A percentile compares a stretch with the other conserved stretches of the same genome.
Conservation (phyloP, 108 stramenopile genomes). For the Fistulifera pelliculosa region DNA sequence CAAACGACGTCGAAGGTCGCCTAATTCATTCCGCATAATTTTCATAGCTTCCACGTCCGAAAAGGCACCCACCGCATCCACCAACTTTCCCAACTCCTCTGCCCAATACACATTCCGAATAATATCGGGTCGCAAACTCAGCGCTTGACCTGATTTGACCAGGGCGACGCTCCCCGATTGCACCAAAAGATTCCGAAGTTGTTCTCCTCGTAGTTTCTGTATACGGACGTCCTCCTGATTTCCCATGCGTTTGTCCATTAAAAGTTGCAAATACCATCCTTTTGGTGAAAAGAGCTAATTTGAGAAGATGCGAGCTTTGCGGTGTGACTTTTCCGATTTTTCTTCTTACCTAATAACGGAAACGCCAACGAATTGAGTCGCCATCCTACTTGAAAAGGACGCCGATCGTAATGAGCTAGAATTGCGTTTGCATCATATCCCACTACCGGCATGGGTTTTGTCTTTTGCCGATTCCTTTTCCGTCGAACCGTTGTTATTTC, state of each 20-base stretch:
- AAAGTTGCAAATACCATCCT: conserved; percentile 65
- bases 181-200: conserved; percentile 57
- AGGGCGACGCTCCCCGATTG: conserved; percentile 62
- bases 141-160: conserved; percentile 78
- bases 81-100: conserved; percentile 74
- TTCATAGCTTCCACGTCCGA: conserved; percentile 69
- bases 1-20: conserved; percentile 38
- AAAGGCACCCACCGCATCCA: conserved; percentile 80
- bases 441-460: conserved; percentile 46
- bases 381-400: conserved; percentile 66
- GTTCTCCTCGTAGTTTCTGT: conserved; percentile 57
- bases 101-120: conserved; percentile 68
- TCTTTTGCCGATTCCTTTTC: conserved; percentile 25
- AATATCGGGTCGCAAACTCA: conserved; percentile 74
- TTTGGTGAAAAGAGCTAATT: not conserved
- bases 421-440: conserved; percentile 73
- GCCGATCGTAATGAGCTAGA: conserved; percentile 49
- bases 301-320: not conserved
- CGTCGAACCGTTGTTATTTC: not conserved
- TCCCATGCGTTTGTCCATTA: conserved; percentile 53
- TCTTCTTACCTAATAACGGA: conserved; percentile 41
- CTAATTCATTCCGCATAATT: conserved; percentile 61
- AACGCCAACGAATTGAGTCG: conserved; percentile 64
- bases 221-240: conserved; percentile 34
- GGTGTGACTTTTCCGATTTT: not conserved